Percentiles rank a stretch among this genome's conserved stretches.
phyloP scores from a whole-genome alignment of 2,329 filamentous ascomycete species.

The Macrophomina tecta region DNA sequence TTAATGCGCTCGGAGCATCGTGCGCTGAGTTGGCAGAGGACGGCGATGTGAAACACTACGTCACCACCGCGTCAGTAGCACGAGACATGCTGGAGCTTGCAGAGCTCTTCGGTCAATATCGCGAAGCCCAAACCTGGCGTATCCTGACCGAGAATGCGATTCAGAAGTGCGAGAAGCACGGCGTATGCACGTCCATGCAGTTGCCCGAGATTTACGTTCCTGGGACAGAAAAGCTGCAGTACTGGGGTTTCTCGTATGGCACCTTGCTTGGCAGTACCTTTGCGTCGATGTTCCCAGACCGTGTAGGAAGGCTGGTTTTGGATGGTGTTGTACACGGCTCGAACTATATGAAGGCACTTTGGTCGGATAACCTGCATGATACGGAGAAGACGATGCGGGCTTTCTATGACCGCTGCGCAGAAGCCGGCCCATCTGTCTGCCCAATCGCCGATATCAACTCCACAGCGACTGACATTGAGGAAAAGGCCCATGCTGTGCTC shows the following conservation, averaged over 20 bases:
- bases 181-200: constrained; percentile 10
- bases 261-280: constrained; percentile 49
- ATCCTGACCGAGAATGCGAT: constrained; percentile 8
- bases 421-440: constrained; percentile 49
- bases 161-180: constrained; percentile 7
- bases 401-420: constrained; percentile 54
- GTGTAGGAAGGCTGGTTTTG: constrained; percentile 44
- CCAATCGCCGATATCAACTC: constrained; percentile 45
- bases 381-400: constrained; percentile 50
- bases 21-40: constrained; percentile 37
- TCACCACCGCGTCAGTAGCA: constrained; percentile 55
- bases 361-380: constrained; percentile 50
- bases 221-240: constrained; percentile 47
- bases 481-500: constrained; percentile 41
- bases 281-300: constrained; percentile 46
- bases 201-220: constrained; percentile 30
- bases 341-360: constrained; percentile 45
- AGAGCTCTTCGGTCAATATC: constrained; percentile 50
- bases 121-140: constrained; percentile 34
- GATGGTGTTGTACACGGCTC: constrained; percentile 55
- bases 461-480: constrained; percentile 44
- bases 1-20: constrained; percentile 42
- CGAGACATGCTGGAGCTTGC: constrained; percentile 58
- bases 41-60: constrained; percentile 50
- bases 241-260: constrained; percentile 57